Percentiles rank a stretch among this genome's conserved stretches.
These are phyloP conservation scores for Starmerella sp. DNA, from an alignment of 805 yeast genomes.

Conservation along the genomic window DNA sequence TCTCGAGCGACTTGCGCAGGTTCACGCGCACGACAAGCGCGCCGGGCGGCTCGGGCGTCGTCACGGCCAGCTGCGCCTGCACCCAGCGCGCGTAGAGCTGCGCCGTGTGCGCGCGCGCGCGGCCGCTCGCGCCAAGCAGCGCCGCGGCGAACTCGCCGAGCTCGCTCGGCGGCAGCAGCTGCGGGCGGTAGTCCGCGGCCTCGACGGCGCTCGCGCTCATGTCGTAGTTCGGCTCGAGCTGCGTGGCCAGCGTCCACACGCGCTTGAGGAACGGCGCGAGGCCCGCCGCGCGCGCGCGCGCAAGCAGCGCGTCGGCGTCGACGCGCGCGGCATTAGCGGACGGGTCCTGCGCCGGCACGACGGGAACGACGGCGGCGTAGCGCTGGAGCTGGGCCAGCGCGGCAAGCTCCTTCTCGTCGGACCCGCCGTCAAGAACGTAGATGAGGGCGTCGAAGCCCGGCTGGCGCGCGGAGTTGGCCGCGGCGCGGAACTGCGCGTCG, in stretches of 20 bases:
- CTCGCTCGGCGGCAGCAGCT: conserved; percentile 13
- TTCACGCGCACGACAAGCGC: conserved; percentile 12
- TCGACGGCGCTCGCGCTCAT: conserved; percentile 18
- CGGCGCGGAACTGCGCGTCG: conserved; percentile 6
- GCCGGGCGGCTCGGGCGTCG: conserved; percentile 8
- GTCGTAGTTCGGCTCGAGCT: conserved; percentile 11
- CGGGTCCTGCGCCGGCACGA: neutral
- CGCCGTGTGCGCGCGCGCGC: neutral
- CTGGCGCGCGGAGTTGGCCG: neutral
- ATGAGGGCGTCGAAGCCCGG: conserved; percentile 8
- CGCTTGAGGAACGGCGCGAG: conserved; percentile 4
- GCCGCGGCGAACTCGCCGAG: conserved; percentile 2
- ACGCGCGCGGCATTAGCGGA: neutral
- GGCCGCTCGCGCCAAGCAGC: conserved; percentile 7
- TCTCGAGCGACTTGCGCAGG: conserved; percentile 11
- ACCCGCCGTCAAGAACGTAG: neutral
- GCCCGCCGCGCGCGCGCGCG: neutral
- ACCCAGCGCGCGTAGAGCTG: conserved; percentile 6
- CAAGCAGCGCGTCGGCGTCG: neutral
- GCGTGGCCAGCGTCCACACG: conserved; percentile 9
- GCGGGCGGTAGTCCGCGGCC: conserved; percentile 13
- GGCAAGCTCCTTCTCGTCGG: neutral
- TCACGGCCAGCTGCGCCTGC: conserved; percentile 10
- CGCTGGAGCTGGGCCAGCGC: conserved; percentile 7
- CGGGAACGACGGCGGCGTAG: conserved; percentile 7